Percentiles rank a stretch among this genome's conserved stretches.
Evolutionary conservation across 257 asterid genomes (phyloP).

Genomic region (Anisodus acutangulus): DNA sequence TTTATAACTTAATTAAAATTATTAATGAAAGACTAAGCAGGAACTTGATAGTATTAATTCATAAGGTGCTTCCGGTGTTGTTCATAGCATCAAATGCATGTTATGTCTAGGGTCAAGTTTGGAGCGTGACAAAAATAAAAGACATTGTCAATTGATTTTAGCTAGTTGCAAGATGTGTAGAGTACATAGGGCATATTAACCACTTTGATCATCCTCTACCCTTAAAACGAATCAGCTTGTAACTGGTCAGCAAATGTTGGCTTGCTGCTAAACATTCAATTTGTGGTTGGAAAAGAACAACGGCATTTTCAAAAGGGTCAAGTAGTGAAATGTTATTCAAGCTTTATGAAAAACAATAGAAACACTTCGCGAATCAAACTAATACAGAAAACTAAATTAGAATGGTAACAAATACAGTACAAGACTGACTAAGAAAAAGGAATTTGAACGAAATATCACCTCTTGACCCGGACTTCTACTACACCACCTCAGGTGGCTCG

Average conservation of each 20-base stretch:
- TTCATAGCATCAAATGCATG: no score
- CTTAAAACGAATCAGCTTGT: not conserved
- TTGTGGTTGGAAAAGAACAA: not conserved
- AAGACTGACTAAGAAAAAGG: not conserved
- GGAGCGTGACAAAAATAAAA: not conserved
- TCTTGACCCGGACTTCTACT: conserved; percentile 43
- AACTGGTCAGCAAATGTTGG: not conserved
- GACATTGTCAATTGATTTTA: not conserved
- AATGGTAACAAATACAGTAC: not conserved
- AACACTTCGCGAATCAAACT: not conserved
- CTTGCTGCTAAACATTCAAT: not conserved
- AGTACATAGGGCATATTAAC: not conserved
- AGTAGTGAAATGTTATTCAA: no score
- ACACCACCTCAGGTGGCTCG: no score
- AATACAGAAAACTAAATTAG: not conserved
- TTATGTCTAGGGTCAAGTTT: no score
- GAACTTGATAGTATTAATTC: no score
- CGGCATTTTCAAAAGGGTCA: no score
- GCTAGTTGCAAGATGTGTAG: conserved; percentile 14
- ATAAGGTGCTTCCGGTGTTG: no score
- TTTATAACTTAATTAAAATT: no score
- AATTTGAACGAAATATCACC: conserved; percentile 42
- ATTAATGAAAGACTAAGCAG: no score
- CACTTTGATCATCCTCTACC: not conserved
- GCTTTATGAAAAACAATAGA: not conserved